Conservation (phyloP, 108 stramenopile species). For the Cyclotella atomus region DNA sequence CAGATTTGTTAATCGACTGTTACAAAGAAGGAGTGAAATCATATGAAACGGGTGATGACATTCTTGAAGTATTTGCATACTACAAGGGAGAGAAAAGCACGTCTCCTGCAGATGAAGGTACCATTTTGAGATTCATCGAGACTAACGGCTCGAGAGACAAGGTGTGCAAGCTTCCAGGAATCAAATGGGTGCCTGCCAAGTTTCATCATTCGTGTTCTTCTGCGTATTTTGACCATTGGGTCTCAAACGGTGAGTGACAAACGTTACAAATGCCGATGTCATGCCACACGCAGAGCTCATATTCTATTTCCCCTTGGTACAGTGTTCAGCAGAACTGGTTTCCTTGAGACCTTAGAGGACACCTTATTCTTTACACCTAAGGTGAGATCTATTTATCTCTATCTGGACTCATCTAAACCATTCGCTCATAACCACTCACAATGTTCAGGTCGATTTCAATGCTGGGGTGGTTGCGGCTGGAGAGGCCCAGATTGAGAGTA, state of each 20-base stretch:
- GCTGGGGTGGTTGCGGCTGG: slow-evolving; percentile 92
- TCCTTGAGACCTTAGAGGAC: slow-evolving; percentile 80
- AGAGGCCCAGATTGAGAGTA: slow-evolving; percentile 90
- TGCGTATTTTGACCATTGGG: slow-evolving; percentile 92
- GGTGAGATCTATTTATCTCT: slow-evolving; percentile 17
- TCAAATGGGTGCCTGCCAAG: slow-evolving; percentile 57
- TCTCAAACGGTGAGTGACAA: slow-evolving; percentile 47
- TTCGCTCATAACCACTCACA: not conserved
- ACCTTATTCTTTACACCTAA: slow-evolving; percentile 81
- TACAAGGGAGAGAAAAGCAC: slow-evolving; percentile 56
- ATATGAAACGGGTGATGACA: slow-evolving; percentile 33
- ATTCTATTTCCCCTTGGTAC: slow-evolving; percentile 26
- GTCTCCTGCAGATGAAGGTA: slow-evolving; percentile 66
- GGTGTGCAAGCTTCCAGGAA: slow-evolving; percentile 64
- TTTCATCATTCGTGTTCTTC: slow-evolving; percentile 62
- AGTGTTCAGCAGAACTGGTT: slow-evolving; percentile 76
- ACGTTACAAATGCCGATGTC: not conserved
- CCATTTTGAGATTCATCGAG: slow-evolving; percentile 79
- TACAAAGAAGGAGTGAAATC: slow-evolving; percentile 29
- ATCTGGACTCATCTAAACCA: not conserved
- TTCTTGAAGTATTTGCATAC: slow-evolving; percentile 87
- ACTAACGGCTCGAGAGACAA: not conserved
- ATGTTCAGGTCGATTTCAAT: slow-evolving; percentile 82
- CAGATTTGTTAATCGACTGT: slow-evolving; percentile 55
- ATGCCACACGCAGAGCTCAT: too few species aligned